A percentile compares a stretch with the other conserved stretches of the same genome.
Conservation (phyloP, 202 grass and related monocot species). For the Schoenoplectus triqueter region DNA sequence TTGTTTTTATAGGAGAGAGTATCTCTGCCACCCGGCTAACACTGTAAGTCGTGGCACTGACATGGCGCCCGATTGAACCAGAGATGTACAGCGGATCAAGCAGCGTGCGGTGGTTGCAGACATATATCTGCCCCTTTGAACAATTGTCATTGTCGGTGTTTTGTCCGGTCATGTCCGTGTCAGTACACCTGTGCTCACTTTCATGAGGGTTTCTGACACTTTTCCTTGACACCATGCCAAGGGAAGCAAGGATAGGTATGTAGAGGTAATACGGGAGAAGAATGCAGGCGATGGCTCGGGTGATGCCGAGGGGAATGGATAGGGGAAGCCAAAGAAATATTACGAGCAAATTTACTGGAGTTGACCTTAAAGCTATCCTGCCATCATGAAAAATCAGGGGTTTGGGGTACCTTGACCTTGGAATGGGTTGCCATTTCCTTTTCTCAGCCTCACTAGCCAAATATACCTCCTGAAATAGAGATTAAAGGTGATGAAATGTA, state of each 20-base stretch:
- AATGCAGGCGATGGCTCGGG: constrained; percentile 47
- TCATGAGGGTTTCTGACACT: constrained; percentile 20
- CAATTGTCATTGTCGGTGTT: not conserved
- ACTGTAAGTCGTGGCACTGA: constrained; percentile 66
- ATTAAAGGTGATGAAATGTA: not conserved
- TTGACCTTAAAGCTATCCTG: constrained; percentile 70
- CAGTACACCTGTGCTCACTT: not conserved
- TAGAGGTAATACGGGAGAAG: constrained; percentile 59
- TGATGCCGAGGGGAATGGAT: constrained; percentile 41
- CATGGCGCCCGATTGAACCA: constrained; percentile 36
- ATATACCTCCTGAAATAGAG: constrained; percentile 60
- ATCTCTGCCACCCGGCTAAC: constrained; percentile 75
- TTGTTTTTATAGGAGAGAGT: constrained; percentile 71
- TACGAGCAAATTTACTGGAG: constrained; percentile 49
- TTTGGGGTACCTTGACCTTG: constrained; percentile 50
- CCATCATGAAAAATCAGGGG: constrained; percentile 89
- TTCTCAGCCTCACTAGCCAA: constrained; percentile 49
- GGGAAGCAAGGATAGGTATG: constrained; percentile 51
- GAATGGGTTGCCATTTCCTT: constrained; percentile 51
- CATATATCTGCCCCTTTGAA: constrained; percentile 47
- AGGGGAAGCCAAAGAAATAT: constrained; percentile 82
- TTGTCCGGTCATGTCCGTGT: not conserved
- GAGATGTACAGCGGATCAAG: constrained; percentile 72
- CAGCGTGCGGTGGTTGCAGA: constrained; percentile 86
- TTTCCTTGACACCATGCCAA: constrained; percentile 60